phyloP scores from a whole-genome alignment of 1,284 basidiomycete genomes.

The Polyporus tsugae region DNA sequence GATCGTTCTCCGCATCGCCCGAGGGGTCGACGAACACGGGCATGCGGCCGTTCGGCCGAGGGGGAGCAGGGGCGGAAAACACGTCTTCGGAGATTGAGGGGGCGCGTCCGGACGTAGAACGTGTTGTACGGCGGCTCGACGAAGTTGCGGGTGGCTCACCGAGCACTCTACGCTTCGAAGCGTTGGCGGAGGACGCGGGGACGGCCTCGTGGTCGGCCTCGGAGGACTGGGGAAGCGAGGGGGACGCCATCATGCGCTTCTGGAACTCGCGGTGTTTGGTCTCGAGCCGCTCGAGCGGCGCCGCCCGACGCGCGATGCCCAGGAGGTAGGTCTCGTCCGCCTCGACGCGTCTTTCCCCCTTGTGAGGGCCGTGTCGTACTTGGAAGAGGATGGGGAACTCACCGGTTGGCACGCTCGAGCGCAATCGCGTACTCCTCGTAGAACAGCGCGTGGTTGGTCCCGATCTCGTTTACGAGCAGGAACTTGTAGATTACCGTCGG shows the following conservation, averaged over 20 bases:
- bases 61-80: slow-evolving; percentile 35
- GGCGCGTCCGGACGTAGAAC: slow-evolving; percentile 29
- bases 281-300: slow-evolving; percentile 88
- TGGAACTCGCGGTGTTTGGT: slow-evolving; percentile 88
- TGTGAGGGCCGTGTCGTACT: slow-evolving; percentile 11
- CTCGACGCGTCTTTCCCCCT: slow-evolving; percentile 70
- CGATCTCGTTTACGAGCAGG: slow-evolving; percentile 90
- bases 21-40: slow-evolving; percentile 77
- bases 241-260: slow-evolving; percentile 76
- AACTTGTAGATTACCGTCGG: slow-evolving; percentile 85
- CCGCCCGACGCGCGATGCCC: slow-evolving; percentile 86
- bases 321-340: slow-evolving; percentile 90
- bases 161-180: slow-evolving; percentile 44
- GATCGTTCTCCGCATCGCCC: slow-evolving; percentile 50
- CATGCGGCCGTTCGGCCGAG: slow-evolving; percentile 64
- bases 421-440: slow-evolving; percentile 93
- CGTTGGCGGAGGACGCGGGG: slow-evolving; percentile 40
- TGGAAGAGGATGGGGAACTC: slow-evolving; percentile 41
- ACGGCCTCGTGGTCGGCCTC: slow-evolving; percentile 32
- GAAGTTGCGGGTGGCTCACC: slow-evolving; percentile 44
- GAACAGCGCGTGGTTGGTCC: slow-evolving; percentile 79
- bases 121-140: slow-evolving; percentile 32
- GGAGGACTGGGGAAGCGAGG: slow-evolving; percentile 32
- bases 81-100: slow-evolving; percentile 31
- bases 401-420: slow-evolving; percentile 80